phyloP scores from a whole-genome alignment of 2,329 filamentous ascomycete species.

The Talaromyces verruculosus region DNA sequence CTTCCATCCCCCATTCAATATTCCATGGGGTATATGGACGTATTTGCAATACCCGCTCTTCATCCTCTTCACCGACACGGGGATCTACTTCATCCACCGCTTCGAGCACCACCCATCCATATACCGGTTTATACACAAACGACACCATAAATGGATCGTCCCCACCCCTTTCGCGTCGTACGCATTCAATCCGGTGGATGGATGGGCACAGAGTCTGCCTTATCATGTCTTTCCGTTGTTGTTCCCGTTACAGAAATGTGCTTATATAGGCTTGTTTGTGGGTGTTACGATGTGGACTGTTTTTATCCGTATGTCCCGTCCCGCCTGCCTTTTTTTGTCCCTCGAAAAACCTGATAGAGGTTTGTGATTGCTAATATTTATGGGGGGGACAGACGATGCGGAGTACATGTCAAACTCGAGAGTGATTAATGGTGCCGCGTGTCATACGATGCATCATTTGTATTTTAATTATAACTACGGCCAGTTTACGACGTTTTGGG shows the following conservation, averaged over 20 bases:
- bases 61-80: slow-evolving; percentile 73
- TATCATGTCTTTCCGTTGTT: slow-evolving; percentile 83
- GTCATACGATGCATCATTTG: slow-evolving; percentile 86
- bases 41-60: slow-evolving; percentile 74
- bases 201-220: slow-evolving; percentile 75
- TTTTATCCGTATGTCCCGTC: slow-evolving; percentile 57
- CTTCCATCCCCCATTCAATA: background rate
- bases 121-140: slow-evolving; percentile 83
- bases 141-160: slow-evolving; percentile 95
- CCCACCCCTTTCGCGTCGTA: slow-evolving; percentile 80
- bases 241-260: slow-evolving; percentile 79
- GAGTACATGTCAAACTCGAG: slow-evolving; percentile 79
- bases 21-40: slow-evolving; percentile 66
- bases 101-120: slow-evolving; percentile 69
- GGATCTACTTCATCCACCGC: slow-evolving; percentile 79
- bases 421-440: slow-evolving; percentile 83
- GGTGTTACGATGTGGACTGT: slow-evolving; percentile 91
- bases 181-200: slow-evolving; percentile 82
- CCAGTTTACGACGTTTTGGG: slow-evolving; percentile 82
- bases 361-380: background rate
- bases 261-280: slow-evolving; percentile 73
- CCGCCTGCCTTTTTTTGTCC: background rate
- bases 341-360: background rate
- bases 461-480: slow-evolving; percentile 83
- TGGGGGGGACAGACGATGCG: slow-evolving; percentile 62